These are phyloP conservation scores for Diphasiastrum complanatum DNA, from an alignment of 83 land plant genomes.

Conservation along the genomic window DNA sequence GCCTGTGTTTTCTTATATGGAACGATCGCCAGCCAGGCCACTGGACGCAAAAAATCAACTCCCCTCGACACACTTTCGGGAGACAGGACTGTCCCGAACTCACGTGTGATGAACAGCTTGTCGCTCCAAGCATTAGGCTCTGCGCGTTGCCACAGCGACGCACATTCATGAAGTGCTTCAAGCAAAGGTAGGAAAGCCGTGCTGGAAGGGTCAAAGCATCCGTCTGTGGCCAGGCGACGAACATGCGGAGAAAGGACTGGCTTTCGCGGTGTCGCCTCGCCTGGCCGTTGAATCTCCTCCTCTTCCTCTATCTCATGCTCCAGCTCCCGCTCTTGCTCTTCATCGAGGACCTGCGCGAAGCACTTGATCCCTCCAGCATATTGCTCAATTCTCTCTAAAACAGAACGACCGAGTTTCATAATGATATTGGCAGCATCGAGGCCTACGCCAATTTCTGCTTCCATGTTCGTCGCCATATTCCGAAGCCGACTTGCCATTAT, in stretches of 20 bases:
- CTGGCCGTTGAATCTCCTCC: constrained; percentile 8
- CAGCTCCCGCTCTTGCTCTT: constrained; percentile 17
- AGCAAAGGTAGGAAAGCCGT: background rate
- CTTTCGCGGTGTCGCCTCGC: constrained; percentile 7
- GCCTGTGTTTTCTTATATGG: background rate
- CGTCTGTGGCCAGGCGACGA: background rate
- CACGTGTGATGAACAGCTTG: constrained; percentile 10
- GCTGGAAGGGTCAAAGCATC: constrained; percentile 1
- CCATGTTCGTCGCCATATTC: background rate
- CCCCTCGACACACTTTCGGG: background rate
- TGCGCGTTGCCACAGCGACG: constrained; percentile 5
- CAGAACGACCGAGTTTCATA: background rate
- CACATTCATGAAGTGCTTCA: background rate
- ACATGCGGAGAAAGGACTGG: constrained; percentile 6
- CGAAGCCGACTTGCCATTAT: background rate
- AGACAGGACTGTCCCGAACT: constrained; percentile 7
- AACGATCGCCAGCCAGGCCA: constrained; percentile 6
- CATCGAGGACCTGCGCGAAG: constrained; percentile 15
- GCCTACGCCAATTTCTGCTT: background rate
- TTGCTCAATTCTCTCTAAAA: background rate
- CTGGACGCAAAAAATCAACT: constrained; percentile 10
- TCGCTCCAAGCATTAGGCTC: constrained; percentile 2
- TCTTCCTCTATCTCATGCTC: constrained; percentile 20
- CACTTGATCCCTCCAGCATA: constrained; percentile 7
- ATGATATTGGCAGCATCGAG: background rate